A percentile compares a stretch with the other conserved stretches of the same genome.
phyloP scores from a whole-genome alignment of 2,329 filamentous ascomycete genomes.

The Fusarium dlaminii region DNA sequence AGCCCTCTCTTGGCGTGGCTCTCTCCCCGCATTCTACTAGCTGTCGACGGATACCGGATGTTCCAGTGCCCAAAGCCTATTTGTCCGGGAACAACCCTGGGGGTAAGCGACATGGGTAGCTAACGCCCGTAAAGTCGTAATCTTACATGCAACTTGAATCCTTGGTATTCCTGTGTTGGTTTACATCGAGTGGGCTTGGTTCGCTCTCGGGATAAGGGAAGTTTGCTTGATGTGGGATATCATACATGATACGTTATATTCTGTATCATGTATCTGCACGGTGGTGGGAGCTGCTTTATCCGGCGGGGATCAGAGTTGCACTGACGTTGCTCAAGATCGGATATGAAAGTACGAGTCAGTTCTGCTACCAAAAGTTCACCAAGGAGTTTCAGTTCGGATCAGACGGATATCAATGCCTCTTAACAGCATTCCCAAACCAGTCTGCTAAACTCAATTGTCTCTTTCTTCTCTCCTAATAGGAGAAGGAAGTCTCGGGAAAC shows the following conservation, averaged over 20 bases:
- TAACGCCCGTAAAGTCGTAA: constrained; percentile 32
- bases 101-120: constrained; percentile 1
- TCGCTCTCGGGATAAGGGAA: constrained; percentile 33
- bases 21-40: constrained; percentile 32
- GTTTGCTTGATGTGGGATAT: constrained; percentile 14
- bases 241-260: constrained; percentile 1
- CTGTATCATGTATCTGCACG: not conserved
- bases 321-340: not conserved
- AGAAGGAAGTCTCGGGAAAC: constrained; percentile 1
- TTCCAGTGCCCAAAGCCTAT: constrained; percentile 8
- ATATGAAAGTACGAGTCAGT: constrained; percentile 6
- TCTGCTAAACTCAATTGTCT: not conserved
- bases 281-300: constrained; percentile 27
- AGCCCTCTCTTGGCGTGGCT: constrained; percentile 3
- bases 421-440: not conserved
- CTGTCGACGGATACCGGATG: not conserved
- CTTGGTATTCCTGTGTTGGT: constrained; percentile 17
- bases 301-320: constrained; percentile 23
- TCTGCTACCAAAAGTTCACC: not conserved
- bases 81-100: constrained; percentile 21
- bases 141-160: constrained; percentile 20
- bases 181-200: not conserved
- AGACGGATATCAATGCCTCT: not conserved
- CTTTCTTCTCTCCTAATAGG: not conserved
- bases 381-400: not conserved